Evolutionary conservation across 2,329 filamentous ascomycete genomes (phyloP), one percentile per base, ranked within the genome.

Genomic region (Diplodia corticola): DNA sequence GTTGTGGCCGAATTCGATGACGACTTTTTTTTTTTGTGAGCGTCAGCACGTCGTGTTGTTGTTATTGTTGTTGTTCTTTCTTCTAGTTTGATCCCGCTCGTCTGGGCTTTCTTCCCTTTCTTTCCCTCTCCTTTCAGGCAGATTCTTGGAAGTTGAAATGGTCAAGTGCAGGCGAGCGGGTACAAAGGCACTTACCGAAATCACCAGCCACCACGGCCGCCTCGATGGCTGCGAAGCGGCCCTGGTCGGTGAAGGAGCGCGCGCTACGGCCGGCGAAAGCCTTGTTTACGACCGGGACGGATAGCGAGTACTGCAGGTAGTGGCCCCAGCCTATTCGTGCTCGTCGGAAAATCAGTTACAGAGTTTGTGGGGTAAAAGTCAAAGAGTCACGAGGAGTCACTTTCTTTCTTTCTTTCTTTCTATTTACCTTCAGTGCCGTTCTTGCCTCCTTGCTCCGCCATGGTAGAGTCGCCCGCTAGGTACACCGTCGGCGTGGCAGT

Each of bases 1-100:
- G 71, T 91, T 91, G 79, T 91, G 89, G 0, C 89, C 89, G 71
- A 91, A 90, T 71, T 91, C 88, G 63, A 91, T 89, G 63, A 91
- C 80, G 1, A 90, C 88, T 44, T 37, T 37, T 37, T n/a, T n/a
- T n/a, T n/a, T n/a, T n/a, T 7, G 4, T 9, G 33, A 3, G 33
- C 10, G 33, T 35, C 33, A 35, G n/a, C 40, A 44, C 7, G 17
- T 4, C 17, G 2, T 3, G n/a, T 44, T 44, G 7, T 4, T 20
- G 10, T 44, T 5, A 5, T 40, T 17, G 6, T 40, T 15, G 1
- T 40, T 6, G 5, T 5, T 40, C 15, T 37, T 37, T 37, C 33
- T 37, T 37, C 2, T 37, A 37, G 12, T 4, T 5, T 17, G 17
- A 17, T 40, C 15, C 35, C 37, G 17, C 6, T 17, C 12, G 17